These are phyloP conservation scores for Orbilia blumenaviensis DNA, from an alignment of 2,329 filamentous ascomycete species.

Conservation along the genomic window DNA sequence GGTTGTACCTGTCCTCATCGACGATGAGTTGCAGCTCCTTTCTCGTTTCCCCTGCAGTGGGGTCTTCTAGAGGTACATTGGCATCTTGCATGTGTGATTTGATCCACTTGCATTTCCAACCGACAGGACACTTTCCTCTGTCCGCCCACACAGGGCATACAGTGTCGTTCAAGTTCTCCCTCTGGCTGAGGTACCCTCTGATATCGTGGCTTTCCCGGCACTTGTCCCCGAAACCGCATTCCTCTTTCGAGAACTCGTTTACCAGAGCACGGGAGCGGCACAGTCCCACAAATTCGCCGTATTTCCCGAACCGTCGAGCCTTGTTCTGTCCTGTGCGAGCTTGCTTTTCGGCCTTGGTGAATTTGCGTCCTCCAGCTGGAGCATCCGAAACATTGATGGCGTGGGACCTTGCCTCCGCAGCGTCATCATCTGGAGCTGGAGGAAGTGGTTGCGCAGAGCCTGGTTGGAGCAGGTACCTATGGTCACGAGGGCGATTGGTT, in stretches of 20 bases:
- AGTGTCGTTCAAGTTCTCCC: constrained; percentile 78
- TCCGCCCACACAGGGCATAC: constrained; percentile 82
- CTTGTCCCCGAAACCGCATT: constrained; percentile 79
- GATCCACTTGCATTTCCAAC: constrained; percentile 95
- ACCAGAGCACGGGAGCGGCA: constrained; percentile 39
- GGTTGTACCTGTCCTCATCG: constrained; percentile 64
- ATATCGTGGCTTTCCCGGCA: constrained; percentile 87
- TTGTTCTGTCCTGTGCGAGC: constrained; percentile 57
- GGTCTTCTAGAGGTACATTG: constrained; percentile 60
- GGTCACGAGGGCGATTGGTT: neutral
- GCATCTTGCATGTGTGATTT: constrained; percentile 85
- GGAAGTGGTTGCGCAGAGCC: constrained; percentile 30
- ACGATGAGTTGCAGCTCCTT: constrained; percentile 60
- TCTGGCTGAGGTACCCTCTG: constrained; percentile 82
- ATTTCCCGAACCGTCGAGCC: constrained; percentile 57
- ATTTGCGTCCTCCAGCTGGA: constrained; percentile 33
- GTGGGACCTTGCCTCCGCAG: constrained; percentile 51
- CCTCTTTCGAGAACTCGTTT: constrained; percentile 57
- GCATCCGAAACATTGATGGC: constrained; percentile 26
- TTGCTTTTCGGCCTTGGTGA: constrained; percentile 49
- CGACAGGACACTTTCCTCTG: constrained; percentile 76
- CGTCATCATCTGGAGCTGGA: constrained; percentile 55
- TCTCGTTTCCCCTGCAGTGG: constrained; percentile 38
- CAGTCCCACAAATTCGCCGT: constrained; percentile 53
- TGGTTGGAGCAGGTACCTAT: constrained; percentile 42